Evolutionary conservation across 1,284 basidiomycete genomes (phyloP).

Genomic region (Austroboletus novae-zelandiae): DNA sequence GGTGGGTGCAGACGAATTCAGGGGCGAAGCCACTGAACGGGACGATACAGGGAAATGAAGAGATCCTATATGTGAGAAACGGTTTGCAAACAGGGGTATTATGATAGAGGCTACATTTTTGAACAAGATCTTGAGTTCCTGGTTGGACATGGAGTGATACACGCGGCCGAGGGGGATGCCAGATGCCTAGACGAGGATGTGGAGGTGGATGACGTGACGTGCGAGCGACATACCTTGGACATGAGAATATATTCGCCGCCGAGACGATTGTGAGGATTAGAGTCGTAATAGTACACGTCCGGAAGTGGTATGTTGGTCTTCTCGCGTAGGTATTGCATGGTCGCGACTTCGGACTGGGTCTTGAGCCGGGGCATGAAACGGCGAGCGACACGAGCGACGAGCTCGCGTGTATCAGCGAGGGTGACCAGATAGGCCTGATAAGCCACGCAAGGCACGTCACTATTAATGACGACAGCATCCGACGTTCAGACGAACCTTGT

Average conservation of each 20-base stretch:
- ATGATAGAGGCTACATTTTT: slow-evolving; percentile 63
- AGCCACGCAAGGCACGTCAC: slow-evolving; percentile 5
- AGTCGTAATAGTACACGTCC: slow-evolving; percentile 68
- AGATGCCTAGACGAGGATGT: slow-evolving; percentile 48
- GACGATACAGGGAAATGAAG: slow-evolving; percentile 60
- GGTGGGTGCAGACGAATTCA: slow-evolving; percentile 22
- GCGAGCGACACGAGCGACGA: slow-evolving; percentile 75
- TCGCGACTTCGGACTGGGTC: slow-evolving; percentile 80
- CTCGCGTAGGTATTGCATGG: slow-evolving; percentile 69
- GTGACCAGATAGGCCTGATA: slow-evolving; percentile 71
- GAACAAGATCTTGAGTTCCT: slow-evolving; percentile 58
- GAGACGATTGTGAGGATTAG: slow-evolving; percentile 77
- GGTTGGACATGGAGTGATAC: slow-evolving; percentile 65
- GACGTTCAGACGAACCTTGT: slow-evolving; percentile 48
- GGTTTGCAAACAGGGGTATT: slow-evolving; percentile 70
- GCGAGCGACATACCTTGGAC: slow-evolving; percentile 61
- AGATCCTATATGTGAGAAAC: slow-evolving; percentile 70
- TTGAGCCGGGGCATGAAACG: slow-evolving; percentile 80
- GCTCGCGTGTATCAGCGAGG: slow-evolving; percentile 54
- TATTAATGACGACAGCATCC: too few relatives aligned
- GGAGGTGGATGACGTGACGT: slow-evolving; percentile 2
- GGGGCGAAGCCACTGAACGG: slow-evolving; percentile 21
- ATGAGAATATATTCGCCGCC: slow-evolving; percentile 82
- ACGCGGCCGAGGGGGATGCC: slow-evolving; percentile 67
- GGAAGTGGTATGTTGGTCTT: slow-evolving; percentile 71